Evolutionary conservation across 116 monocot species (phyloP).

Genomic region (Zostera marina): DNA sequence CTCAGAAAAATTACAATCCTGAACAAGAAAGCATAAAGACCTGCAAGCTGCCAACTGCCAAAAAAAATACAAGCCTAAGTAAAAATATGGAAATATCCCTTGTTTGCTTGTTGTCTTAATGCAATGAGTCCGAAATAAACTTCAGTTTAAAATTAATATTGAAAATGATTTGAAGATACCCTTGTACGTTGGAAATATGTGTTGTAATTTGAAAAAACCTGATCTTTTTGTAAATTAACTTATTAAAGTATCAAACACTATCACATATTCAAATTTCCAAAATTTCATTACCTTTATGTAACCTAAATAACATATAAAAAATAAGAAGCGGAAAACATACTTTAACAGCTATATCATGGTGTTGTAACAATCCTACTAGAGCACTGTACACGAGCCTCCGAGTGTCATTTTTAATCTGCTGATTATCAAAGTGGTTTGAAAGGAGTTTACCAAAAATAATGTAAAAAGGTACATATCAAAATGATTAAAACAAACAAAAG

Average conservation of each 20-base stretch:
- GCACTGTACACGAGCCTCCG: conserved; percentile 65
- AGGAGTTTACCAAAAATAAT: neutral
- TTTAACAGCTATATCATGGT: conserved; percentile 81
- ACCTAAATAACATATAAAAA: neutral
- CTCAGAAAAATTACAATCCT: conserved; percentile 76
- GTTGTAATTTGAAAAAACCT: neutral
- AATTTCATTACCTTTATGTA: neutral
- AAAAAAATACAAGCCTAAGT: neutral
- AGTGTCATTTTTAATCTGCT: conserved; percentile 82
- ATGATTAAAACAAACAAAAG: neutral
- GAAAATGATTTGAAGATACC: no score
- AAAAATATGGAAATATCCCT: neutral
- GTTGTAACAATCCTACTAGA: conserved; percentile 81
- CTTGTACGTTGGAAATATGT: neutral
- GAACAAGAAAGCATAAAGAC: conserved; percentile 79
- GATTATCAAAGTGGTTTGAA: neutral
- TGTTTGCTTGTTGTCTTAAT: neutral
- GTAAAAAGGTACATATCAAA: neutral
- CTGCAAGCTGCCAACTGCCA: conserved; percentile 87
- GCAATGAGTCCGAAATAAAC: no score
- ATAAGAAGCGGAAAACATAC: conserved; percentile 26
- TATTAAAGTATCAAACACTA: no score
- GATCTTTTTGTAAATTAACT: neutral
- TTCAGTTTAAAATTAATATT: neutral
- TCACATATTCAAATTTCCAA: no score